A percentile compares a stretch with the other conserved stretches of the same genome.
phyloP scores from a whole-genome alignment of 2,329 filamentous ascomycete species.

The Cladophialophora carrionii region DNA sequence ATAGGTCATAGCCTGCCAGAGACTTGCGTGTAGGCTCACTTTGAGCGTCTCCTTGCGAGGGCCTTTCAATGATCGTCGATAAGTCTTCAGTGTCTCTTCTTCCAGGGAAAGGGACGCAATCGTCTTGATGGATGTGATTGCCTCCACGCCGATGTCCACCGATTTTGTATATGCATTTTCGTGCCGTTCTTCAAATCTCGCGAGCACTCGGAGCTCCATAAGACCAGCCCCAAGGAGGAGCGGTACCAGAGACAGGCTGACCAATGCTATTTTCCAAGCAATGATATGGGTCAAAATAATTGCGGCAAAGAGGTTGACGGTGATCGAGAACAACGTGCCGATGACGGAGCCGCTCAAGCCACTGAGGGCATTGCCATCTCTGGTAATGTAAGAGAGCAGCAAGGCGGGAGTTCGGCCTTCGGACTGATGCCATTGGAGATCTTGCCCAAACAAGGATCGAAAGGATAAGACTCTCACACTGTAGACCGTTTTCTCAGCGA shows the following conservation, averaged over 20 bases:
- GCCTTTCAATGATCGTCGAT: slow-evolving; percentile 50
- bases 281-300: slow-evolving; percentile 71
- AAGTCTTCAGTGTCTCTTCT: slow-evolving; percentile 53
- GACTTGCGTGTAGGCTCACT: slow-evolving; percentile 53
- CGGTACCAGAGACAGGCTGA: slow-evolving; percentile 69
- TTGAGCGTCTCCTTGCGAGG: slow-evolving; percentile 55
- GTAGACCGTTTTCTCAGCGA: slow-evolving; percentile 32
- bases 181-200: slow-evolving; percentile 61
- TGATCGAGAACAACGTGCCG: slow-evolving; percentile 34
- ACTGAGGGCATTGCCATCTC: slow-evolving; percentile 64
- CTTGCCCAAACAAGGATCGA: slow-evolving; percentile 33
- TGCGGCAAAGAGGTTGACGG: slow-evolving; percentile 67
- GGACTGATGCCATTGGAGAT: slow-evolving; percentile 63
- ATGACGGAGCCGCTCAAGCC: slow-evolving; percentile 42
- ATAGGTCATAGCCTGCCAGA: slow-evolving; percentile 53
- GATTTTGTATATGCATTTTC: slow-evolving; percentile 56
- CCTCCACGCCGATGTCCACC: slow-evolving; percentile 57
- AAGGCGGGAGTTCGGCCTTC: slow-evolving; percentile 63
- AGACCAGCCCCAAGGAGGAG: slow-evolving; percentile 67
- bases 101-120: slow-evolving; percentile 58
- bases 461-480: slow-evolving; percentile 33
- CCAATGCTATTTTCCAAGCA: slow-evolving; percentile 75
- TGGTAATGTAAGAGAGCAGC: slow-evolving; percentile 69
- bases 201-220: slow-evolving; percentile 51
- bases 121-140: slow-evolving; percentile 57